phyloP scores from a whole-genome alignment of 768 basidiomycete species.

The Lactarius evosmus region DNA sequence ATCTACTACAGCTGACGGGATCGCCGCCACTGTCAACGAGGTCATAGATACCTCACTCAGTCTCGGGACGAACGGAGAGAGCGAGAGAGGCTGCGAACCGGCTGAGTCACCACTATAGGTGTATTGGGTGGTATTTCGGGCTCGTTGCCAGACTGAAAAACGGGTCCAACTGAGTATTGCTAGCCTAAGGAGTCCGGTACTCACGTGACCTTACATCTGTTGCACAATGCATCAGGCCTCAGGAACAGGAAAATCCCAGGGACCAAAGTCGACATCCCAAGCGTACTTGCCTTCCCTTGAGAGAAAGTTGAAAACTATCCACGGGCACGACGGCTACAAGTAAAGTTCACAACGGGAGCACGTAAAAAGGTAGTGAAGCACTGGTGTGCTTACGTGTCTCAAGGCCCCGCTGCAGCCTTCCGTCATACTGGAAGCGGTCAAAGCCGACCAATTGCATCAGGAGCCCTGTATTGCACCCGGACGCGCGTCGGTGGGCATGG shows the following conservation, averaged over 20 bases:
- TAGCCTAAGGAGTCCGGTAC: conserved; percentile 26
- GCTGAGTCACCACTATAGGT: conserved; percentile 67
- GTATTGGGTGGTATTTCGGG: conserved; percentile 61
- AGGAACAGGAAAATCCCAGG: conserved; percentile 1
- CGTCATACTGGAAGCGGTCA: conserved; percentile 74
- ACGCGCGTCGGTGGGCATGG: conserved; percentile 42
- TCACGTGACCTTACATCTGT: conserved; percentile 64
- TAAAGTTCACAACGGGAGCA: neutral
- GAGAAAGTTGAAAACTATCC: conserved; percentile 63
- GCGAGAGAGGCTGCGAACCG: conserved; percentile 36
- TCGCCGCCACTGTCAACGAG: conserved; percentile 51
- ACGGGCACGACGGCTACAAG: conserved; percentile 63
- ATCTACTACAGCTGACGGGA: conserved; percentile 57
- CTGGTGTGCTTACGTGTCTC: conserved; percentile 50
- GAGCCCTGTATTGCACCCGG: conserved; percentile 55
- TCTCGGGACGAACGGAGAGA: conserved; percentile 5
- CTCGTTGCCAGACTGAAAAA: conserved; percentile 56
- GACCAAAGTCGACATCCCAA: conserved; percentile 52
- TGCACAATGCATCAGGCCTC: neutral
- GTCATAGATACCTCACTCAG: neutral
- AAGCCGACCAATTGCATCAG: conserved; percentile 89
- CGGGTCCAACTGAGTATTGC: neutral
- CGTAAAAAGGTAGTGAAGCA: neutral
- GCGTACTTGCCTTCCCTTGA: conserved; percentile 66
- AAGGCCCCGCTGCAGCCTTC: conserved; percentile 57